A percentile compares a stretch with the other conserved stretches of the same genome.
phyloP scores from a whole-genome alignment of 768 basidiomycete species.

The Auricularia heimuer region DNA sequence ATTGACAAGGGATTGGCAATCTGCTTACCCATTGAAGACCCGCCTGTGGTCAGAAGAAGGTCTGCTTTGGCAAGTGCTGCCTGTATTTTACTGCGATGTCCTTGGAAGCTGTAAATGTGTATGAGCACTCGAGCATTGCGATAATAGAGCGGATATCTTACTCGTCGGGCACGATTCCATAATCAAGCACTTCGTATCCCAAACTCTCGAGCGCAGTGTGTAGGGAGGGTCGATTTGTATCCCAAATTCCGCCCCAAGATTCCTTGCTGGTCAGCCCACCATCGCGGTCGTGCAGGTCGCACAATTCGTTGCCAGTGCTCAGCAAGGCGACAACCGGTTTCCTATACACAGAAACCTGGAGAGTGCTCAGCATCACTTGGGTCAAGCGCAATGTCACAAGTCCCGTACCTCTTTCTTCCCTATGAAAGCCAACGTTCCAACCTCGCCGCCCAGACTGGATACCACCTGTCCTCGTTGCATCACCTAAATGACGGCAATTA shows the following conservation, averaged over 20 bases:
- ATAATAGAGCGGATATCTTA: slow-evolving; percentile 22
- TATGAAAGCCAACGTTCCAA: slow-evolving; percentile 74
- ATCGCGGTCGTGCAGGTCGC: slow-evolving; percentile 42
- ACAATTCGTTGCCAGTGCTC: slow-evolving; percentile 79
- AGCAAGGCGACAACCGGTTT: slow-evolving; percentile 73
- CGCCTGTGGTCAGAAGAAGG: slow-evolving; percentile 75
- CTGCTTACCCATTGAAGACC: slow-evolving; percentile 71
- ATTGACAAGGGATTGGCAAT: neutral
- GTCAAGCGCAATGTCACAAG: neutral
- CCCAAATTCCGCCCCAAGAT: slow-evolving; percentile 67
- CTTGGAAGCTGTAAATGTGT: slow-evolving; percentile 33
- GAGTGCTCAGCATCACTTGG: neutral
- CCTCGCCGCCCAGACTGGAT: slow-evolving; percentile 62
- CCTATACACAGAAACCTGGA: slow-evolving; percentile 55
- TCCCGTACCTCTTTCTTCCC: slow-evolving; percentile 42
- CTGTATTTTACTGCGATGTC: slow-evolving; percentile 48
- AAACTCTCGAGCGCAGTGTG: slow-evolving; percentile 57
- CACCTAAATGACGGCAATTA: slow-evolving; percentile 9
- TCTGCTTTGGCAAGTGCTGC: slow-evolving; percentile 56
- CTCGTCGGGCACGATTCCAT: slow-evolving; percentile 74
- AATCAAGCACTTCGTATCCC: slow-evolving; percentile 68
- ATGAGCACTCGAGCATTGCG: neutral
- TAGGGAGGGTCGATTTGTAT: slow-evolving; percentile 79
- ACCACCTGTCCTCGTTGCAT: slow-evolving; percentile 54
- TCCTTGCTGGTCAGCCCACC: slow-evolving; percentile 5